A percentile compares a stretch with the other conserved stretches of the same genome.
phyloP scores from a whole-genome alignment of 2,329 filamentous ascomycete species.

The Lachnellula arida region DNA sequence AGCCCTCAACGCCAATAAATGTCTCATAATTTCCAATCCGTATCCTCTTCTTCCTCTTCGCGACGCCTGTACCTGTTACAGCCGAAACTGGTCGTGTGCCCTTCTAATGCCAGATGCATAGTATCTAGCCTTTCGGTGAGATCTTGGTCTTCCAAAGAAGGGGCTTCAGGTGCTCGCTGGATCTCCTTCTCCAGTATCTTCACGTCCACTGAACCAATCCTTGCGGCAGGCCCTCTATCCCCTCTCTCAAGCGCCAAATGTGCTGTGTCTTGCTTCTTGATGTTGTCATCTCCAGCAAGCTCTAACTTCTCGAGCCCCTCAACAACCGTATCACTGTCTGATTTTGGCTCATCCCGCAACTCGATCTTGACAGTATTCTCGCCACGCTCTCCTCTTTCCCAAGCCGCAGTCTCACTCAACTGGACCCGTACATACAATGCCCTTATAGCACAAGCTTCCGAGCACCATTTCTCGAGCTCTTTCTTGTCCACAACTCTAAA shows the following conservation, averaged over 20 bases:
- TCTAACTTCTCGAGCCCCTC: conserved; percentile 35
- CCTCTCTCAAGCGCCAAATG: conserved; percentile 50
- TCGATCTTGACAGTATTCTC: conserved; percentile 43
- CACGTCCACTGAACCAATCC: conserved; percentile 39
- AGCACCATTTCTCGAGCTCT: conserved; percentile 84
- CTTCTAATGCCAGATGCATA: conserved; percentile 30
- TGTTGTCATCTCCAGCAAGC: conserved; percentile 39
- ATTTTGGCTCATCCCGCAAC: conserved; percentile 61
- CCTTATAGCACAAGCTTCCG: conserved; percentile 68
- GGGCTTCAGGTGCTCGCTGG: conserved; percentile 36
- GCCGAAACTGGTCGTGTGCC: conserved; percentile 27
- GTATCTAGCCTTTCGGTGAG: conserved; percentile 27
- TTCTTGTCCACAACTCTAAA: conserved; percentile 65
- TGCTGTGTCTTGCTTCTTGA: conserved; percentile 34
- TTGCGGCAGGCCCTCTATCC: conserved; percentile 25
- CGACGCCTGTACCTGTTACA: conserved; percentile 15
- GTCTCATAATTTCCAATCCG: conserved; percentile 26
- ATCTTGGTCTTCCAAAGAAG: conserved; percentile 34
- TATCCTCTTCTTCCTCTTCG: conserved; percentile 19
- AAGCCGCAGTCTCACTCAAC: conserved; percentile 77
- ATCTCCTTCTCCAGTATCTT: conserved; percentile 49
- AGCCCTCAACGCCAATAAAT: neutral
- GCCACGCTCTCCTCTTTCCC: conserved; percentile 57
- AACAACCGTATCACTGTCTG: conserved; percentile 32
- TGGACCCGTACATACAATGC: conserved; percentile 87